Percentiles rank a stretch among this genome's conserved stretches.
phyloP scores from a whole-genome alignment of 164 flowering plant genomes.

The Aristolochia contorta region DNA sequence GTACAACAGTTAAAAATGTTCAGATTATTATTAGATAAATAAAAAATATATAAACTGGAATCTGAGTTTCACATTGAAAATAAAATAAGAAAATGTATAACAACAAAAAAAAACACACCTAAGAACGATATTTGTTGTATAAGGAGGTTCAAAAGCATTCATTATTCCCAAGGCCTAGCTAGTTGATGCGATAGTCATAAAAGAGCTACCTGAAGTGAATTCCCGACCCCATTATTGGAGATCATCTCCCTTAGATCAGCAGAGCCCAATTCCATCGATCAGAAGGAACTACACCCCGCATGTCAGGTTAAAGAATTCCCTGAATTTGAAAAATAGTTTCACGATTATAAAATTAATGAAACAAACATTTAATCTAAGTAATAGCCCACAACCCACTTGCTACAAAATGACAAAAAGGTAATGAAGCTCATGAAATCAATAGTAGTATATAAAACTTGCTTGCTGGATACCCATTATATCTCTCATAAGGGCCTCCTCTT shows the following conservation, averaged over 20 bases:
- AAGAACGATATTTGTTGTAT: slow-evolving; percentile 90
- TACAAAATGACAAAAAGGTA: slow-evolving; percentile 2
- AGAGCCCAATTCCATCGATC: slow-evolving; percentile 85
- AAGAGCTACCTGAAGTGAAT: slow-evolving; percentile 89
- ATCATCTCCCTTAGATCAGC: slow-evolving; percentile 57
- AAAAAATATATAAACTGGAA: background rate
- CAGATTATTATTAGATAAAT: background rate
- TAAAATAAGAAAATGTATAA: too few relatives aligned
- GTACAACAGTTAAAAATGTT: slow-evolving; percentile 7
- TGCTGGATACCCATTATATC: slow-evolving; percentile 76
- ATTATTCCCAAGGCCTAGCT: slow-evolving; percentile 98
- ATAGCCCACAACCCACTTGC: too few relatives aligned
- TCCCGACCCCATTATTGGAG: slow-evolving; percentile 60
- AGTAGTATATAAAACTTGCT: slow-evolving; percentile 51
- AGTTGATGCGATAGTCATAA: slow-evolving; percentile 99
- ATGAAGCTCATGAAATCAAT: background rate
- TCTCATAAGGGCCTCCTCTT: slow-evolving; percentile 78
- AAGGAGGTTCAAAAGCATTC: slow-evolving; percentile 99
- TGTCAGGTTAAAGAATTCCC: slow-evolving; percentile 93
- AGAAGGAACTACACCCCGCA: slow-evolving; percentile 89
- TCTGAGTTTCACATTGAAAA: background rate
- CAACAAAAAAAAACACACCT: slow-evolving; percentile 36
- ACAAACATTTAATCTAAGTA: too few relatives aligned
- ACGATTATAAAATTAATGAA: too few relatives aligned
- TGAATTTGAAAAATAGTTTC: slow-evolving; percentile 18